Evolutionary conservation across 495 filamentous ascomycete genomes (phyloP), one percentile per base, ranked within the genome.

Genomic region (Parathielavia appendiculata): DNA sequence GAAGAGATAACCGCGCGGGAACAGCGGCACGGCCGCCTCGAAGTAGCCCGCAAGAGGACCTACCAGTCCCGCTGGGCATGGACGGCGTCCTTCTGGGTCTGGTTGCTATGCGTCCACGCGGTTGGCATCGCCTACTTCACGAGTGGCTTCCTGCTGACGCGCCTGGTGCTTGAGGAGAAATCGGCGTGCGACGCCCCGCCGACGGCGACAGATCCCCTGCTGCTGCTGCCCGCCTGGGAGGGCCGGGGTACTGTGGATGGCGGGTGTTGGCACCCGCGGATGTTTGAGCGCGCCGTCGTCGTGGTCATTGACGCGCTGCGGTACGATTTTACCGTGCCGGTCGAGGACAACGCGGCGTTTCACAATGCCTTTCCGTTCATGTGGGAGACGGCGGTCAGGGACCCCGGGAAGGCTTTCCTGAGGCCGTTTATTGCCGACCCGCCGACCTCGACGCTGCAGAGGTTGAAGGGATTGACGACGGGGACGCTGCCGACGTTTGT

Each of bases 341-440:
- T 88, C 58, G 69, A 71, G 11, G 73, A 87, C 22, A 56, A 56
- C 35, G 65, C 70, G n/a, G 75, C 80, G 9, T 97, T 87, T 71
- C 92, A 97, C 65, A 88, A 98, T 71, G 85, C 90, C 34, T 81
- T 98, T 34, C 86, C 89, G 17, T 81, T 96, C 22, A 78, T 97
- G 40, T 86, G 96, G 73, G 88, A 93, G 60, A 90, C 85, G 14
- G 85, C 93, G 0, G 71, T 84, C 39, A 69, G 83, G 54, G 75
- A 78, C 23, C 93, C 93, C 2, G 73, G 83, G 19, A 91, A 92
- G 69, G 91, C 93, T 10, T 88, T 98, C 64, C 74, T 98, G 56
- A 79, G 91, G 32, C 93, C 93, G 5, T 98, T 98, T 74, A 97
- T 98, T 67, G 93, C 93, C 30, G 93, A 98, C 66, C 93, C 93